Percentiles rank a stretch among this genome's conserved stretches.
These are phyloP conservation scores for Casuarina glauca DNA, from an alignment of 306 rosid genomes.

Conservation along the genomic window DNA sequence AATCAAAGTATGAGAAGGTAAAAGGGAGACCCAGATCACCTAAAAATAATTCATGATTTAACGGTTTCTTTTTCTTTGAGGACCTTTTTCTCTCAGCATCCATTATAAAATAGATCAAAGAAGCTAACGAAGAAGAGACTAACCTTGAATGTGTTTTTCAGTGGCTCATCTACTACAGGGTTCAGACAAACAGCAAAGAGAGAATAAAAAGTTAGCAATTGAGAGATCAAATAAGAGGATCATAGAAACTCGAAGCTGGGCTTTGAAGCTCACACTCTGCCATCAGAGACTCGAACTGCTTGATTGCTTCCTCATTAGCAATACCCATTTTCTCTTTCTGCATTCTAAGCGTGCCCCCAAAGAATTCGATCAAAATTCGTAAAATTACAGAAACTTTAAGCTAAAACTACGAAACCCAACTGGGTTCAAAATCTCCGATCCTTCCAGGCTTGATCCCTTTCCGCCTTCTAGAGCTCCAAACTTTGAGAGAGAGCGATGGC, in stretches of 20 bases:
- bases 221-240: slow-evolving; percentile 35
- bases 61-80: background rate
- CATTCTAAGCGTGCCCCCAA: background rate
- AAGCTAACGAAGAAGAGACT: slow-evolving; percentile 8
- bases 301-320: slow-evolving; percentile 68
- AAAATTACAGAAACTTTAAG: slow-evolving; percentile 16
- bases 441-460: background rate
- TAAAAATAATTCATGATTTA: background rate
- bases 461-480: slow-evolving; percentile 18
- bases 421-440: slow-evolving; percentile 33
- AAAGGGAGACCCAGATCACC: slow-evolving; percentile 19
- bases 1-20: background rate
- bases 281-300: slow-evolving; percentile 64
- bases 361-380: slow-evolving; percentile 3
- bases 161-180: slow-evolving; percentile 65
- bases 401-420: slow-evolving; percentile 1
- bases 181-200: slow-evolving; percentile 1
- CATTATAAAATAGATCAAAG: slow-evolving; percentile 32
- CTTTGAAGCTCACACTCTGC: slow-evolving; percentile 51
- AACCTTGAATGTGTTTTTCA: slow-evolving; percentile 77
- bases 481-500: background rate
- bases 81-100: slow-evolving; percentile 11
- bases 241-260: slow-evolving; percentile 15
- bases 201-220: slow-evolving; percentile 17
- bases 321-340: slow-evolving; percentile 53